phyloP scores from a whole-genome alignment of 192 early-diverging fungal species.

The Umbelopsis vinacea region DNA sequence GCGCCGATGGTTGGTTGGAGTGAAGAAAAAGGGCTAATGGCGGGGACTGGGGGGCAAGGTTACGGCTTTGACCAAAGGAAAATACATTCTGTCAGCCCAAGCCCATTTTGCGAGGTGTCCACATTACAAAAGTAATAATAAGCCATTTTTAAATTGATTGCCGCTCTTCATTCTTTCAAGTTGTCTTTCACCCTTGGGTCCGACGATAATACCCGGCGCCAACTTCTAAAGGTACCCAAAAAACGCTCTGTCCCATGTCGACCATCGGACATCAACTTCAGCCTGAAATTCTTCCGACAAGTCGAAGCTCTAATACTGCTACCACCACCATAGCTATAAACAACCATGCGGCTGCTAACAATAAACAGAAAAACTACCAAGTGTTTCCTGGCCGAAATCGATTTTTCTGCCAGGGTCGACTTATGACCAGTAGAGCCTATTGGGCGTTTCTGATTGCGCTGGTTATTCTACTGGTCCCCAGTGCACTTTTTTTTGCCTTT shows the following conservation, averaged over 20 bases:
- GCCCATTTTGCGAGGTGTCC: background rate
- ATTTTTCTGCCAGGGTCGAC: slow-evolving; percentile 66
- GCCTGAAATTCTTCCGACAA: slow-evolving; percentile 6
- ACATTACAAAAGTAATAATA: background rate
- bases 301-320: background rate
- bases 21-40: background rate
- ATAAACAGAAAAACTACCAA: slow-evolving; percentile 47
- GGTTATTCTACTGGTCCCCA: slow-evolving; percentile 58
- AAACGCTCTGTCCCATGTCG: background rate
- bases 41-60: slow-evolving; percentile 9
- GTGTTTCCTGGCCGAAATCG: slow-evolving; percentile 57
- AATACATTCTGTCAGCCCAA: background rate
- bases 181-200: too few species aligned
- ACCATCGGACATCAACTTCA: background rate
- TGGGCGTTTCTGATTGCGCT: slow-evolving; percentile 67
- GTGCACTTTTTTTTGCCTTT: slow-evolving; percentile 62
- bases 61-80: slow-evolving; percentile 8
- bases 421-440: slow-evolving; percentile 67
- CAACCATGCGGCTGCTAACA: background rate
- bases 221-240: too few species aligned
- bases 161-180: too few species aligned
- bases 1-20: background rate
- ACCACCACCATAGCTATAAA: background rate
- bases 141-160: background rate
- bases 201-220: too few species aligned